phyloP scores from a whole-genome alignment of 163 green algal genomes.

The Scenedesmus sp. region DNA sequence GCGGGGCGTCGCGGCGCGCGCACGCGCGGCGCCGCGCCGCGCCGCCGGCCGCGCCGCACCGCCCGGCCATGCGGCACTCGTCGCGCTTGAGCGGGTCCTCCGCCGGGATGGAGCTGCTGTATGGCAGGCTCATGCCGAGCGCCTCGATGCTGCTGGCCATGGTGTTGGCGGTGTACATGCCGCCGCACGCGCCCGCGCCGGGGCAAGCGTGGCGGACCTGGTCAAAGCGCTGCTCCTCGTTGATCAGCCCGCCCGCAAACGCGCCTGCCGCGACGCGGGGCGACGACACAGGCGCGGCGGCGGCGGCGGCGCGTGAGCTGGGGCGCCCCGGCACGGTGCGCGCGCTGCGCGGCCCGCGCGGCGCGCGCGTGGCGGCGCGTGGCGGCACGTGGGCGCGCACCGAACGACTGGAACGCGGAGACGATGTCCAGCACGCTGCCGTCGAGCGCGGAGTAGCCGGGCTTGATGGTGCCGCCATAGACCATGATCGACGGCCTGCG shows the following conservation, averaged over 20 bases:
- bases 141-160: conserved; percentile 98
- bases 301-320: too few relatives aligned
- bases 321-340: too few relatives aligned
- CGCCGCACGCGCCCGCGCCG: conserved; percentile 94
- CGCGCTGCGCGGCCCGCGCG: too few relatives aligned
- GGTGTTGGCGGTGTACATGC: conserved; percentile 99
- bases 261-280: too few relatives aligned
- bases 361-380: too few relatives aligned
- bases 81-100: conserved; percentile 94
- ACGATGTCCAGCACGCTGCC: conserved; percentile 92
- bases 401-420: conserved; percentile 97
- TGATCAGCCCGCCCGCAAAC: conserved; percentile 85
- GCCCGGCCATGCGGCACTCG: conserved; percentile 90
- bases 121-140: conserved; percentile 96
- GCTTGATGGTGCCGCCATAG: conserved; percentile 98
- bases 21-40: not conserved
- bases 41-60: conserved; percentile 60
- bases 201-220: conserved; percentile 95
- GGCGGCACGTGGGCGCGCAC: conserved; percentile 55
- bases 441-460: conserved; percentile 65
- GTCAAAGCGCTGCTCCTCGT: conserved; percentile 87
- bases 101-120: conserved; percentile 91
- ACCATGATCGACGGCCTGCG: conserved; percentile 97
- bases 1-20: not conserved
- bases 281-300: too few relatives aligned